Base-by-base conservation (phyloP, 2,329 filamentous ascomycete species). In the Didymella pomorum region DNA sequence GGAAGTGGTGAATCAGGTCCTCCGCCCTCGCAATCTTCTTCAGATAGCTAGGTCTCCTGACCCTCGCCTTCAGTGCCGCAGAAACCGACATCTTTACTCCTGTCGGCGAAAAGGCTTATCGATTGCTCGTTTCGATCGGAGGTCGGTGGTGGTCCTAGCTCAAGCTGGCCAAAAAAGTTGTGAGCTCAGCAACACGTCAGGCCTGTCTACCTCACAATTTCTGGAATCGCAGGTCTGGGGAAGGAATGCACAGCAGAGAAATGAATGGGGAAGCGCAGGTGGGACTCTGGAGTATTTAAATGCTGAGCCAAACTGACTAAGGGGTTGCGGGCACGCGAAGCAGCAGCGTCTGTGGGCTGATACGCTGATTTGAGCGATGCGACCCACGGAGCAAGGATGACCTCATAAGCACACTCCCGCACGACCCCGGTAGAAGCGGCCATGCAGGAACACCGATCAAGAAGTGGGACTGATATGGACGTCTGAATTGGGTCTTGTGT, bases 1-100 rank as follows among this genome's bases (percentile, higher is more conserved):
- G 92, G 71, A 96, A 96, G 67, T 91, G 84, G 63, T 90, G 84
- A 60, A 96, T 84, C 64, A 96, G 79, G 75, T 96, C 92, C 77
- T 95, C 87, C 35, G 92, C 87, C 69, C 87, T 87, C 69, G 89
- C 87, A 58, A 96, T 82, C 83, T 94, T 96, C 71, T 87, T 88
- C 56, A 96, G 84, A 78, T 94, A 88, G 41, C 89, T 90, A 21
- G 92, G 89, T 65, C 91, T 86, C 68, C 88, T 83, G 62, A 95
- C 84, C 68, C 92, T 89, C 71, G 88, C 86, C 81, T 88, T 91
- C 72, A 96, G 82, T 58, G 91, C 85, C 50, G 89, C 89, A 47
- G 90, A 92, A 63, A 88, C 89, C 60, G 81, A 79, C 80, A 83
- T 72, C 10, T 39, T 65, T 33, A 37, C 31, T 35, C 5, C 7